Percentiles rank a stretch among this genome's conserved stretches.
phyloP scores from a whole-genome alignment of 1,284 basidiomycete species.

The Microbotryum violaceum region DNA sequence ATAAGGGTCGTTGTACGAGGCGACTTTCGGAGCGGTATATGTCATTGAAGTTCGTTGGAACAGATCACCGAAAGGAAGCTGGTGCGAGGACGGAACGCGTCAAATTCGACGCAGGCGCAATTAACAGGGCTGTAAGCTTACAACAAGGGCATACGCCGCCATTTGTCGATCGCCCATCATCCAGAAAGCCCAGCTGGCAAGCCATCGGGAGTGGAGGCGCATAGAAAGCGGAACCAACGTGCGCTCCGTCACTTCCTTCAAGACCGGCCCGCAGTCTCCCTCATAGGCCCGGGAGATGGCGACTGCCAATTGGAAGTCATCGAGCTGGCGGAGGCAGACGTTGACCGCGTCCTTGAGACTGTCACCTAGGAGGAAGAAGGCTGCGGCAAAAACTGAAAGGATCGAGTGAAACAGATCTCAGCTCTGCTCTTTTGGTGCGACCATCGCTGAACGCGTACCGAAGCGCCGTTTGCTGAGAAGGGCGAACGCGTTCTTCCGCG shows the following conservation, averaged over 20 bases:
- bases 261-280: constrained; percentile 69
- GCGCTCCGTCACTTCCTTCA: constrained; percentile 61
- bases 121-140: constrained; percentile 42
- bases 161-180: constrained; percentile 73
- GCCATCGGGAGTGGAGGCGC: constrained; percentile 76
- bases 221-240: constrained; percentile 79
- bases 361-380: constrained; percentile 90
- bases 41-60: constrained; percentile 11
- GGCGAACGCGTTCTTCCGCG: constrained; percentile 93
- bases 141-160: constrained; percentile 72
- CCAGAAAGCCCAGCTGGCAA: constrained; percentile 98
- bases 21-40: constrained; percentile 1
- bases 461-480: constrained; percentile 85
- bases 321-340: constrained; percentile 78
- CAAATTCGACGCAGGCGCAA: neutral
- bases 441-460: constrained; percentile 48
- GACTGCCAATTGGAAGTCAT: constrained; percentile 83
- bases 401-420: constrained; percentile 4
- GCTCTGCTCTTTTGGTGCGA: neutral
- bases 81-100: neutral
- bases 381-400: constrained; percentile 78
- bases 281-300: constrained; percentile 78
- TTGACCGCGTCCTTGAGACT: constrained; percentile 84
- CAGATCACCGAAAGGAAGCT: neutral
- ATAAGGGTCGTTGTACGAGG: constrained; percentile 66